Conservation (phyloP, 106 monocot genomes). For the Dendrobium chrysotoxum region DNA sequence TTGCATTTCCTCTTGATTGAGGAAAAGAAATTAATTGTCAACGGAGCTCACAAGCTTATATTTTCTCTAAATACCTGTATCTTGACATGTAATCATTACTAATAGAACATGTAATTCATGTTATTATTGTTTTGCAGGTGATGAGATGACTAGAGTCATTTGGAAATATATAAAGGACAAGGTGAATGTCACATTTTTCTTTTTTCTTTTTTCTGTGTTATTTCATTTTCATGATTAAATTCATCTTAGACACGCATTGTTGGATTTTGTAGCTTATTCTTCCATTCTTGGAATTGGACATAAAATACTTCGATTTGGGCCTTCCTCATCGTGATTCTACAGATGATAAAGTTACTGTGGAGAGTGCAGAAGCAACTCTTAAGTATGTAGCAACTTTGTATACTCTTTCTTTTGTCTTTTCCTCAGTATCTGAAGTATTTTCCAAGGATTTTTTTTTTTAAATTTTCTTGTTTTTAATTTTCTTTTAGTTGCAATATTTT, state of each 20-base stretch:
- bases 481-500: not conserved
- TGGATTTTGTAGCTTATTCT: constrained; percentile 10
- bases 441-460: not conserved
- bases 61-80: not conserved
- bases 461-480: not conserved
- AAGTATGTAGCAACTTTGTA: not conserved
- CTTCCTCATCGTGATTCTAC: constrained; percentile 12
- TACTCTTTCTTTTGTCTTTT: not conserved
- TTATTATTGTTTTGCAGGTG: constrained; percentile 7
- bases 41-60: not conserved
- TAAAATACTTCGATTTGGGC: constrained; percentile 15
- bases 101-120: not conserved
- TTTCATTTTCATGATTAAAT: not conserved
- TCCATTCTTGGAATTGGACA: constrained; percentile 13
- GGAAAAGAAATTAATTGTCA: not conserved
- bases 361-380: constrained; percentile 11
- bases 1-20: not conserved
- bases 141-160: constrained; percentile 19
- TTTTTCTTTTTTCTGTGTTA: not conserved
- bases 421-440: not conserved
- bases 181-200: not conserved
- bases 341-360: constrained; percentile 14
- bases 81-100: not conserved
- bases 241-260: not conserved
- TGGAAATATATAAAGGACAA: constrained; percentile 19